Evolutionary conservation across 306 rosid genomes (phyloP).

Genomic region (Coriaria nepalensis): DNA sequence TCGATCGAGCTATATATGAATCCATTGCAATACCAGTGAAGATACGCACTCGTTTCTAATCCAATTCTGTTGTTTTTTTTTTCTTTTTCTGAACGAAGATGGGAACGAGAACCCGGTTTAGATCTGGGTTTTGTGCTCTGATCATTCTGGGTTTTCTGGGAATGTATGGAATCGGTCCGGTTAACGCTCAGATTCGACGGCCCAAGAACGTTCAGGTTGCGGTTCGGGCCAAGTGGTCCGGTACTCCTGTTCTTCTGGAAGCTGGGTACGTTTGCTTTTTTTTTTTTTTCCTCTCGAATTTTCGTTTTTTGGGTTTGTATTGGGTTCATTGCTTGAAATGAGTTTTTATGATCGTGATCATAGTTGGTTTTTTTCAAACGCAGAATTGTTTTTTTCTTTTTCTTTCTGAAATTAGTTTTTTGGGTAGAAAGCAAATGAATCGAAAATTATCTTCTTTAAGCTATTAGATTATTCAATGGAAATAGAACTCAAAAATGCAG

Average conservation of each 20-base stretch:
- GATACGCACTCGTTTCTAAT: slow-evolving; percentile 1
- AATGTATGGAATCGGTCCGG: slow-evolving; percentile 19
- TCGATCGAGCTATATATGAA: too few relatives aligned
- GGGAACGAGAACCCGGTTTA: slow-evolving; percentile 21
- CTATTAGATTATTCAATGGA: too few relatives aligned
- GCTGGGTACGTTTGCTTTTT: slow-evolving; percentile 47
- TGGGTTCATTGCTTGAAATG: not conserved
- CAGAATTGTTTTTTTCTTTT: too few relatives aligned
- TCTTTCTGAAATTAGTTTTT: too few relatives aligned
- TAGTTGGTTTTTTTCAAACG: too few relatives aligned
- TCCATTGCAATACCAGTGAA: not conserved
- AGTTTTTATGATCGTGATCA: too few relatives aligned
- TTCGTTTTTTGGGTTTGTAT: not conserved
- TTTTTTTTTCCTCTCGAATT: not conserved
- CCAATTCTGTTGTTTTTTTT: not conserved
- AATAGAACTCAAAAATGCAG: too few relatives aligned
- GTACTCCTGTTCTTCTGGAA: slow-evolving; percentile 77
- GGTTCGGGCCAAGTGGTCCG: slow-evolving; percentile 77
- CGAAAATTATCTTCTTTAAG: too few relatives aligned
- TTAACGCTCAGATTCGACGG: slow-evolving; percentile 24
- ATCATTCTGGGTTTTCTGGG: slow-evolving; percentile 24
- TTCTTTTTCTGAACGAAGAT: slow-evolving; percentile 9
- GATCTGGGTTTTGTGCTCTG: slow-evolving; percentile 30
- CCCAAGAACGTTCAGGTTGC: slow-evolving; percentile 76
- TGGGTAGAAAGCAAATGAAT: too few relatives aligned